These are phyloP conservation scores for Bipolaris sorokiniana DNA, from an alignment of 2,329 filamentous ascomycete genomes.

Conservation along the genomic window DNA sequence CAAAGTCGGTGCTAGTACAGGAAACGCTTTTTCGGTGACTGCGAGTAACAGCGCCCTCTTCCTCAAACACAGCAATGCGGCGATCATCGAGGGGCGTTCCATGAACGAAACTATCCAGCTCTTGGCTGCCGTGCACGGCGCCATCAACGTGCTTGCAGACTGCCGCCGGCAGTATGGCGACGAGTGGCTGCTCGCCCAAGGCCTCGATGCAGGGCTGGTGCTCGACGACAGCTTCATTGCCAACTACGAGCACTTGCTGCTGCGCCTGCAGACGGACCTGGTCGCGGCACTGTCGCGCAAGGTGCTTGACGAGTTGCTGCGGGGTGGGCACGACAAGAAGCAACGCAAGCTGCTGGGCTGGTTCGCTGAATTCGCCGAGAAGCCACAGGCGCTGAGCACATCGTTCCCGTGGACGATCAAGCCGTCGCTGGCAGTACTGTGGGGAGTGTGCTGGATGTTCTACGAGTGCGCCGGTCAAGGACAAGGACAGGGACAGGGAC, in stretches of 20 bases:
- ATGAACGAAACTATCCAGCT: slow-evolving; percentile 36
- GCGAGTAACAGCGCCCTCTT: slow-evolving; percentile 44
- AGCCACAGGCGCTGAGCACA: slow-evolving; percentile 49
- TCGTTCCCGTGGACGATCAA: slow-evolving; percentile 54
- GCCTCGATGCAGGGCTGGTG: slow-evolving; percentile 35
- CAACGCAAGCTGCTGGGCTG: slow-evolving; percentile 44
- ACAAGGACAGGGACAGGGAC: not conserved
- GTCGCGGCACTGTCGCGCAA: slow-evolving; percentile 39
- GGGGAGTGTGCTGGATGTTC: slow-evolving; percentile 54
- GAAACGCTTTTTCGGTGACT: slow-evolving; percentile 36
- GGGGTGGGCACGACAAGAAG: slow-evolving; percentile 40
- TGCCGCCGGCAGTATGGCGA: slow-evolving; percentile 37
- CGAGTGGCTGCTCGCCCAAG: slow-evolving; percentile 41
- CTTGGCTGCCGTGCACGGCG: slow-evolving; percentile 40
- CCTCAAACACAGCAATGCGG: slow-evolving; percentile 41
- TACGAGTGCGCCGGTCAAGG: slow-evolving; percentile 24
- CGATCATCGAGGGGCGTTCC: slow-evolving; percentile 39
- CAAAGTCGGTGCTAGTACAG: slow-evolving; percentile 12
- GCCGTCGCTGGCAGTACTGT: slow-evolving; percentile 52
- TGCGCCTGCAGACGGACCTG: slow-evolving; percentile 48
- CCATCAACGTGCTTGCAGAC: slow-evolving; percentile 39
- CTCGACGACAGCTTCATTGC: slow-evolving; percentile 49
- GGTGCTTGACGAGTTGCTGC: slow-evolving; percentile 37
- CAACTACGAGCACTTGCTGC: slow-evolving; percentile 53
- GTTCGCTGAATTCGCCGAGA: slow-evolving; percentile 52